Percentiles rank a stretch among this genome's conserved stretches.
Conservation (phyloP, 192 early-diverging fungal genomes). For the Umbelopsis vinacea region DNA sequence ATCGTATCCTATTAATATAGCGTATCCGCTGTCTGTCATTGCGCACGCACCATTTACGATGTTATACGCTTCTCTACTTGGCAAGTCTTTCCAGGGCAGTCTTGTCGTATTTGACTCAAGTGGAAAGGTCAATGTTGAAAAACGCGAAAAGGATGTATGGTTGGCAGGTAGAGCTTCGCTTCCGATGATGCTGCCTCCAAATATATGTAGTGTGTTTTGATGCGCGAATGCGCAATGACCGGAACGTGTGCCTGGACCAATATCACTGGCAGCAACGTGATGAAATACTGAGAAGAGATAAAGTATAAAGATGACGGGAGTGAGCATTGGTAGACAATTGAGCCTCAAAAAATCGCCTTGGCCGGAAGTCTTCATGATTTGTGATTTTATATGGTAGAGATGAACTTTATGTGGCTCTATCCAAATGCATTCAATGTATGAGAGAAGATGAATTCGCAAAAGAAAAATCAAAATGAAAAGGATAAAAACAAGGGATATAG, state of each 20-base stretch:
- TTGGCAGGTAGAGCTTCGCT: background rate
- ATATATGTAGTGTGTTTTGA: slow-evolving; percentile 3
- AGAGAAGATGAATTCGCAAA: background rate
- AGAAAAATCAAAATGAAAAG: background rate
- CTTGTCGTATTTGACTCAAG: background rate
- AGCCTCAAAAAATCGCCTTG: background rate
- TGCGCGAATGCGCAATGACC: background rate
- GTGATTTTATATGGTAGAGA: background rate
- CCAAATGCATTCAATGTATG: background rate
- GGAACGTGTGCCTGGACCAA: background rate
- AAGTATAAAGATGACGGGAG: background rate
- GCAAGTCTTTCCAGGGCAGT: slow-evolving; percentile 11
- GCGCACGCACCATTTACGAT: slow-evolving; percentile 10
- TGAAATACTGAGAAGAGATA: background rate
- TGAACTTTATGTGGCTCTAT: background rate
- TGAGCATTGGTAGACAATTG: background rate
- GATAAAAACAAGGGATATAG: background rate
- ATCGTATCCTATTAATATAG: slow-evolving; percentile 6
- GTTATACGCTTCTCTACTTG: background rate
- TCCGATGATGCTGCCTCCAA: background rate
- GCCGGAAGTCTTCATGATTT: background rate
- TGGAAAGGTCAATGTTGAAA: background rate
- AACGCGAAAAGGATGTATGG: background rate
- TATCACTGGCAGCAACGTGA: background rate
- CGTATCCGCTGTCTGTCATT: slow-evolving; percentile 8